These are phyloP conservation scores for Pilaira anomala DNA, from an alignment of 192 early-diverging fungal species.

Conservation along the genomic window DNA sequence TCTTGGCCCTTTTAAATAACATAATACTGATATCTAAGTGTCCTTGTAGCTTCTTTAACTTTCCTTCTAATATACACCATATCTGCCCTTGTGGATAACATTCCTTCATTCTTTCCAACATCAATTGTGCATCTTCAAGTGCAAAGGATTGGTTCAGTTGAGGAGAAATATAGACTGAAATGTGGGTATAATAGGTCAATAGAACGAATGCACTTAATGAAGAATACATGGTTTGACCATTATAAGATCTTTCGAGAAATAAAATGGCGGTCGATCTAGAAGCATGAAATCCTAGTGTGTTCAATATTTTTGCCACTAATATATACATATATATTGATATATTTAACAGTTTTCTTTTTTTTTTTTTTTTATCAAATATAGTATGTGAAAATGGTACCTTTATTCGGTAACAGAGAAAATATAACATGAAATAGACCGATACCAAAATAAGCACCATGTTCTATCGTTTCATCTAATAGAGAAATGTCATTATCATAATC, in stretches of 20 bases:
- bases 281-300: constrained; percentile 31
- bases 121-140: constrained; percentile 13
- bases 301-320: constrained; percentile 28
- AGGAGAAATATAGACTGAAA: constrained; percentile 28
- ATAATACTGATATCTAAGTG: constrained; percentile 14
- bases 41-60: constrained; percentile 25
- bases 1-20: constrained; percentile 12
- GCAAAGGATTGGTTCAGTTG: constrained; percentile 18
- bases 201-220: constrained; percentile 23
- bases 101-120: constrained; percentile 26
- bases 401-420: constrained; percentile 36
- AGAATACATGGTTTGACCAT: constrained; percentile 22
- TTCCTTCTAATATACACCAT: constrained; percentile 28
- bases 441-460: constrained; percentile 35
- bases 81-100: constrained; percentile 26
- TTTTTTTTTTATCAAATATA: neutral
- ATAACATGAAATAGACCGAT: constrained; percentile 33
- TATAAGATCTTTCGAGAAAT: constrained; percentile 21
- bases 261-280: constrained; percentile 27
- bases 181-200: constrained; percentile 28
- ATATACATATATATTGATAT: no score
- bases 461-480: constrained; percentile 6
- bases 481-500: neutral
- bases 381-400: constrained; percentile 16
- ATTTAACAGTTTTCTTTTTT: neutral